phyloP scores from a whole-genome alignment of 1,284 basidiomycete species.

The Chalciporus sp. region DNA sequence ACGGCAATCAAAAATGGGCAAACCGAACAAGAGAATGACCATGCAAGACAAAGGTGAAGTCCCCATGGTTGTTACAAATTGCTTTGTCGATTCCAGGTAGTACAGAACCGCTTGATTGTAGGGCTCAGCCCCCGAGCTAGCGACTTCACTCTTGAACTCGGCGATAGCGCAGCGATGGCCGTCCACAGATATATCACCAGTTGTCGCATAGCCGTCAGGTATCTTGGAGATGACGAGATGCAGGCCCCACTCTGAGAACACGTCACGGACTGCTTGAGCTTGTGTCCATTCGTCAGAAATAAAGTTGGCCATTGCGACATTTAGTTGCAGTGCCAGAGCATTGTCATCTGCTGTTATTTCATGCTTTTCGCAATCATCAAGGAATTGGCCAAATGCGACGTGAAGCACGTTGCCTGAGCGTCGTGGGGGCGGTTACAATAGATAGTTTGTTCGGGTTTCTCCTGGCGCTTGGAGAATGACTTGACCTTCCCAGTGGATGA shows the following conservation, averaged over 20 bases:
- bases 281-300: not conserved
- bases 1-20: not conserved
- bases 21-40: conserved; percentile 12
- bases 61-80: not conserved
- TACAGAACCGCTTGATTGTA: conserved; percentile 17
- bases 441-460: not conserved
- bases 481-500: not conserved
- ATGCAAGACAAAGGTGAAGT: conserved; percentile 10
- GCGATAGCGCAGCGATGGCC: conserved; percentile 2
- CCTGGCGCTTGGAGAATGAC: not conserved
- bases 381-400: conserved; percentile 7
- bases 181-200: conserved; percentile 5
- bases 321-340: not conserved
- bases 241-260: not conserved
- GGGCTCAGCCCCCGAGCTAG: conserved; percentile 18
- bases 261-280: not conserved
- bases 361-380: conserved; percentile 5
- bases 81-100: conserved; percentile 9
- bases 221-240: not conserved
- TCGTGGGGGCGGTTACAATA: not conserved
- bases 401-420: not conserved
- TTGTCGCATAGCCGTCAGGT: not conserved
- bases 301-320: conserved; percentile 1
- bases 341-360: conserved; percentile 2
- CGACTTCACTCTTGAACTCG: conserved; percentile 23